These are phyloP conservation scores for Staphylotrichum longicolle DNA, from an alignment of 495 filamentous ascomycete genomes.

Conservation along the genomic window DNA sequence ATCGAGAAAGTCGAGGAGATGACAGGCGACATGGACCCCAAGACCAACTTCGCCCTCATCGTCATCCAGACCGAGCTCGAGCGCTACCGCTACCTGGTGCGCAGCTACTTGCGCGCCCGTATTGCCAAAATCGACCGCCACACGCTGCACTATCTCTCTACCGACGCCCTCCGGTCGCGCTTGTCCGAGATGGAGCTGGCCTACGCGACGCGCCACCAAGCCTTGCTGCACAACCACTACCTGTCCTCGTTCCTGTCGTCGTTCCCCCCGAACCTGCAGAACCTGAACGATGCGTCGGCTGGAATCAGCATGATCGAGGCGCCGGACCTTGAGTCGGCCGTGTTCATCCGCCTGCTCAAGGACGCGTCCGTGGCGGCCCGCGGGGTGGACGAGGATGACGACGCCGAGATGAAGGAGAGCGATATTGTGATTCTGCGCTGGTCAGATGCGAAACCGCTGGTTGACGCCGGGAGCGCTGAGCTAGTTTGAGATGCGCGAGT, in stretches of 20 bases:
- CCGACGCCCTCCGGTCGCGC: constrained; percentile 43
- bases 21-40: constrained; percentile 77
- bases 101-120: constrained; percentile 78
- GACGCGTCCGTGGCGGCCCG: constrained; percentile 54
- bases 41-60: constrained; percentile 86
- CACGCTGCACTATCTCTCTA: constrained; percentile 59
- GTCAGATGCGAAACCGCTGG: constrained; percentile 71
- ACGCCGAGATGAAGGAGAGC: constrained; percentile 65
- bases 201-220: constrained; percentile 80
- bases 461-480: constrained; percentile 74
- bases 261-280: constrained; percentile 73
- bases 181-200: constrained; percentile 71
- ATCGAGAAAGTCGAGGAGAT: constrained; percentile 73
- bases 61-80: constrained; percentile 96
- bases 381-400: constrained; percentile 57
- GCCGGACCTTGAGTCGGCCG: constrained; percentile 76
- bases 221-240: constrained; percentile 78
- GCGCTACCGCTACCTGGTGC: constrained; percentile 83
- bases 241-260: constrained; percentile 71
- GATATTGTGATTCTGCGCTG: constrained; percentile 88
- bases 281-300: constrained; percentile 84
- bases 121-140: constrained; percentile 83
- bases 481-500: constrained; percentile 57
- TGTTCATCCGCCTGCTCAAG: constrained; percentile 76
- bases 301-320: constrained; percentile 88